phyloP scores from a whole-genome alignment of 768 basidiomycete species.

The Boletellus sp. region DNA sequence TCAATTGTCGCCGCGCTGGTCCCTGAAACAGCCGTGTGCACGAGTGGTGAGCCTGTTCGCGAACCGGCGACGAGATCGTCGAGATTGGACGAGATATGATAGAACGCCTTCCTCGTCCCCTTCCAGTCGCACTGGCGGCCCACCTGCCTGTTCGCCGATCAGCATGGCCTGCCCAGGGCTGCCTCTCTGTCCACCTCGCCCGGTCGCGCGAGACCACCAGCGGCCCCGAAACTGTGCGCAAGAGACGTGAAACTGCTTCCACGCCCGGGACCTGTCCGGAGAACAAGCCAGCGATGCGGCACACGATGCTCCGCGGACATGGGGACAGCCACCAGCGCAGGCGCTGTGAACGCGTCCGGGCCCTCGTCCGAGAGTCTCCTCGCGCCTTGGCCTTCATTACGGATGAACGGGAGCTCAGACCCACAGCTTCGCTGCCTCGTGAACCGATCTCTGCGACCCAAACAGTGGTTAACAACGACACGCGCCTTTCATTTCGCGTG shows the following conservation, averaged over 20 bases:
- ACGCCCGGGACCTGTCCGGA: conserved; percentile 11
- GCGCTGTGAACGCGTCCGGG: conserved; percentile 13
- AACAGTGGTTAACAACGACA: conserved; percentile 1
- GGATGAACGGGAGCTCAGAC: conserved; percentile 12
- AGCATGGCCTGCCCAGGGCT: not conserved
- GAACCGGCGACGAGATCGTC: conserved; percentile 18
- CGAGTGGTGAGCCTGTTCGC: conserved; percentile 10
- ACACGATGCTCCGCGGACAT: conserved; percentile 28
- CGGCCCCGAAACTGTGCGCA: conserved; percentile 3
- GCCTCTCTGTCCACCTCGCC: too few species aligned
- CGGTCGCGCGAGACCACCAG: too few species aligned
- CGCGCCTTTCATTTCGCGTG: not conserved
- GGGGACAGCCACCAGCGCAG: not conserved
- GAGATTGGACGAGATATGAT: conserved; percentile 19
- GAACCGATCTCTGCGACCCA: conserved; percentile 7
- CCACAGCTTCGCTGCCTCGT: conserved; percentile 13
- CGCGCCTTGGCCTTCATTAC: conserved; percentile 19
- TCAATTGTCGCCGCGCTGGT: conserved; percentile 8
- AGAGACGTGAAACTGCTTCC: conserved; percentile 2
- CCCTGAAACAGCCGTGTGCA: conserved; percentile 27
- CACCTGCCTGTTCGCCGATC: conserved; percentile 21
- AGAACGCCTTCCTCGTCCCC: conserved; percentile 15
- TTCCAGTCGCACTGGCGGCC: conserved; percentile 2
- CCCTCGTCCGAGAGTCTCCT: conserved; percentile 12
- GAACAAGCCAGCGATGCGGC: not conserved